Conservation (phyloP, 176 grass and related monocot species). For the Rhipidocladum racemiflorum region DNA sequence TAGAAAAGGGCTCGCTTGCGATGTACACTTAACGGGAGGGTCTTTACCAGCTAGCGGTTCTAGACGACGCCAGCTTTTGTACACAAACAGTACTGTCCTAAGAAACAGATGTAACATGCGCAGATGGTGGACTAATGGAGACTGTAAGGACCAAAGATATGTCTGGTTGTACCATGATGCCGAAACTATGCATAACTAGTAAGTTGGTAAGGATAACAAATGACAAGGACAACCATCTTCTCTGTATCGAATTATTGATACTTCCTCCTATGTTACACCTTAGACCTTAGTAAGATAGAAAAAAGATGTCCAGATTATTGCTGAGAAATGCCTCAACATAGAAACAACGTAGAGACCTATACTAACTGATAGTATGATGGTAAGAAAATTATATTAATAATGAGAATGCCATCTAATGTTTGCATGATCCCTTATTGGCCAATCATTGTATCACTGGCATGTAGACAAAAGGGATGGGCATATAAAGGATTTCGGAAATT, state of each 20-base stretch:
- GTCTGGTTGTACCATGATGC: slow-evolving; percentile 22
- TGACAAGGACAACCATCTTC: slow-evolving; percentile 13
- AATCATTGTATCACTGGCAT: too few species aligned
- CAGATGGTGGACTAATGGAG: slow-evolving; percentile 27
- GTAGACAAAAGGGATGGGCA: too few species aligned
- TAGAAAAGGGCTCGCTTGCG: too few species aligned
- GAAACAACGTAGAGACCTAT: neutral
- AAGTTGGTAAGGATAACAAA: slow-evolving; percentile 24
- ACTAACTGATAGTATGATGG: slow-evolving; percentile 11
- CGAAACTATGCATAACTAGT: slow-evolving; percentile 16
- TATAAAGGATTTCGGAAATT: too few species aligned
- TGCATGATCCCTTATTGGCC: too few species aligned
- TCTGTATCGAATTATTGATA: slow-evolving; percentile 6
- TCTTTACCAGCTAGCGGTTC: slow-evolving; percentile 36
- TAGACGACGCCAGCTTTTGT: slow-evolving; percentile 31
- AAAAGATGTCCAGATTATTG: slow-evolving; percentile 2
- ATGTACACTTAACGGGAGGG: too few species aligned
- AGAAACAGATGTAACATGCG: slow-evolving; percentile 47
- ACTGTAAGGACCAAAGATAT: slow-evolving; percentile 29
- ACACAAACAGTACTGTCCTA: slow-evolving; percentile 29
- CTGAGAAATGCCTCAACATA: slow-evolving; percentile 4
- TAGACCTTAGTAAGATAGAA: neutral
- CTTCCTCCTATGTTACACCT: neutral
- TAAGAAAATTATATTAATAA: neutral
- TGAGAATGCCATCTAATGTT: neutral